phyloP scores from a whole-genome alignment of 305 asterid genomes.

The Monarda citriodora region DNA sequence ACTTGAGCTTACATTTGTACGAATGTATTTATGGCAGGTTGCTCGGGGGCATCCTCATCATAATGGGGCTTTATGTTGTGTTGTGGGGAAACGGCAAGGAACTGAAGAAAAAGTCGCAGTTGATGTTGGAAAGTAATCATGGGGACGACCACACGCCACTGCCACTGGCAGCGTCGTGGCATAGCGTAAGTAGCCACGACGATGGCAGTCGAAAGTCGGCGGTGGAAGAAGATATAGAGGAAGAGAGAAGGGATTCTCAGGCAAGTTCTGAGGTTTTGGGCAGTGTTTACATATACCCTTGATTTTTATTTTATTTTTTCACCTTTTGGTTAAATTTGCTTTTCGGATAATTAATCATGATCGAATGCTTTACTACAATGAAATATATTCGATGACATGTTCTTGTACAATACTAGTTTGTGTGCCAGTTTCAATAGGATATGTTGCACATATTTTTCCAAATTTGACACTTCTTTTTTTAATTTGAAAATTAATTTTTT shows the following conservation, averaged over 20 bases:
- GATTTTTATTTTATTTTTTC: background rate
- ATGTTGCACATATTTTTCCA: no score
- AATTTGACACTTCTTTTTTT: no score
- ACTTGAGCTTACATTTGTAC: no score
- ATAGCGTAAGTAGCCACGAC: slow-evolving; percentile 3
- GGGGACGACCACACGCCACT: slow-evolving; percentile 14
- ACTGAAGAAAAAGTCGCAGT: slow-evolving; percentile 32
- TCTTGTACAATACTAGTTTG: no score
- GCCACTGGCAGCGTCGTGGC: background rate
- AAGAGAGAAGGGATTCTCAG: no score
- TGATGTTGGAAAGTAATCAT: slow-evolving; percentile 30
- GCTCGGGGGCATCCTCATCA: slow-evolving; percentile 57
- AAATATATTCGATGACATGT: no score
- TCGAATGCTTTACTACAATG: no score
- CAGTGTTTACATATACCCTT: slow-evolving; percentile 34
- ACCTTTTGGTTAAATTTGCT: no score
- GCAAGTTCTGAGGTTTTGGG: slow-evolving; percentile 32
- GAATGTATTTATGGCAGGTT: slow-evolving; percentile 28
- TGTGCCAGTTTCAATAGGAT: no score
- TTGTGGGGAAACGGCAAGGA: slow-evolving; percentile 73
- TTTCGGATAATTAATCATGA: no score
- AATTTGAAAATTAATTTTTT: no score
- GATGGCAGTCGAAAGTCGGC: slow-evolving; percentile 11
- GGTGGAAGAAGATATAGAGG: slow-evolving; percentile 17
- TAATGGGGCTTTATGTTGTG: slow-evolving; percentile 53